Evolutionary conservation across 345 rosid genomes (phyloP).

Genomic region (Rubroshorea leprosula): DNA sequence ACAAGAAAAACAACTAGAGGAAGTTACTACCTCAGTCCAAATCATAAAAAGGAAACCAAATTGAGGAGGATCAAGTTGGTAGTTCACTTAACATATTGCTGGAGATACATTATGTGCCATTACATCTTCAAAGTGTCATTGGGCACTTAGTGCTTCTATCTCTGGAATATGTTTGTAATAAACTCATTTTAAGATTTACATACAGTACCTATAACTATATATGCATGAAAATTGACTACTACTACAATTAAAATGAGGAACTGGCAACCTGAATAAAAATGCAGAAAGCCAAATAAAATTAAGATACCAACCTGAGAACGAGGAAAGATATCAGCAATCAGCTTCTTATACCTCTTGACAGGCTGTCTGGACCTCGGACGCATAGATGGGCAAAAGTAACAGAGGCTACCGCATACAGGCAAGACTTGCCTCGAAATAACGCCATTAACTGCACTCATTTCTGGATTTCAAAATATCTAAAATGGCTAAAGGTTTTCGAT

Average conservation of each 20-base stretch:
- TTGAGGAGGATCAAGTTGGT: too few relatives aligned
- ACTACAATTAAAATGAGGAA: not conserved
- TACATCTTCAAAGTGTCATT: too few relatives aligned
- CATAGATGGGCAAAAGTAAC: constrained; percentile 79
- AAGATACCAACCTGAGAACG: constrained; percentile 55
- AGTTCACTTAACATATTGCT: too few relatives aligned
- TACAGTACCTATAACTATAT: too few relatives aligned
- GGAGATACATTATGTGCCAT: too few relatives aligned
- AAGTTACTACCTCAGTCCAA: too few relatives aligned
- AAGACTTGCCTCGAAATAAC: constrained; percentile 84
- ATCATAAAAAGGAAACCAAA: too few relatives aligned
- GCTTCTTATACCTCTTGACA: constrained; percentile 97
- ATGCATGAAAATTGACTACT: not conserved
- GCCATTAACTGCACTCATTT: constrained; percentile 76
- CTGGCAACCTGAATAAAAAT: not conserved
- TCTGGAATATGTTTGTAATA: too few relatives aligned
- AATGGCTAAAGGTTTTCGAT: constrained; percentile 5
- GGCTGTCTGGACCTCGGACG: constrained; percentile 97
- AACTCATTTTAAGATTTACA: too few relatives aligned
- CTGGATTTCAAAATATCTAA: constrained; percentile 15
- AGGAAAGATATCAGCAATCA: constrained; percentile 82
- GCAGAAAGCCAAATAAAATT: not conserved
- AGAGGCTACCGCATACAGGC: constrained; percentile 91
- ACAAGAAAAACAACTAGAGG: too few relatives aligned
- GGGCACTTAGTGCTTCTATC: too few relatives aligned